Evolutionary conservation across 1,139 yeast genomes (phyloP), one percentile per base, ranked within the genome.

Genomic region (Kazachstania sp.): DNA sequence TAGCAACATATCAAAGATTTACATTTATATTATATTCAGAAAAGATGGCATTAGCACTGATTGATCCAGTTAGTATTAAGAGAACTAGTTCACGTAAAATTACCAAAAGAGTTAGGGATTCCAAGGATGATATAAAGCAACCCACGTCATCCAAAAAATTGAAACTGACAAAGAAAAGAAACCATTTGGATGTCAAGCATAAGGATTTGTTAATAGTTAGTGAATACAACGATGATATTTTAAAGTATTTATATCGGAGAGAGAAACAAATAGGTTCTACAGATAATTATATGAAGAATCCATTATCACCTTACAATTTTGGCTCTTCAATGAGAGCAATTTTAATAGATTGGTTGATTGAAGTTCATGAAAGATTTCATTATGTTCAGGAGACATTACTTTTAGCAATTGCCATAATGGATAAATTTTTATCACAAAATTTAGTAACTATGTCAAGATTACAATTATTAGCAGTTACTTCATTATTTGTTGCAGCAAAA

Each of bases 271-370:
- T 87, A 53, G 72, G 84, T 61, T 95, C 96, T 11, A 81, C 79
- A 56, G 71, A 88, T 4, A 75, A 79, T 55, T 87, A 86, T 60
- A 70, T 88, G n/a, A 35, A 36, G 28, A 60, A 57, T 30, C 41
- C 50, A 12, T 54, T 59, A 5, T 59, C 60, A n/a, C 50, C 92
- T 81, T 68, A 74, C 74, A 48, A 81, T 49, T 69, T 86, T 54
- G 78, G 83, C 58, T 94, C 96, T 53, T 78, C 80, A 54, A 84
- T 86, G 87, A 77, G 97, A 55, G 83, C 90, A 8, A 85, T 90
- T 41, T 71, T 90, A 53, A 86, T 90, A 20, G 97, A 90, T 66
- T 90, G 97, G 97, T 73, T 90, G 54, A 87, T 88, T 16, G 95
- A 88, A 65, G 94, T 90, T 67, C 97, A 90, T 70, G 72, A 81